Percentiles rank a stretch among this genome's conserved stretches.
Evolutionary conservation across 768 basidiomycete genomes (phyloP).

Genomic region (Mycena vitilis): DNA sequence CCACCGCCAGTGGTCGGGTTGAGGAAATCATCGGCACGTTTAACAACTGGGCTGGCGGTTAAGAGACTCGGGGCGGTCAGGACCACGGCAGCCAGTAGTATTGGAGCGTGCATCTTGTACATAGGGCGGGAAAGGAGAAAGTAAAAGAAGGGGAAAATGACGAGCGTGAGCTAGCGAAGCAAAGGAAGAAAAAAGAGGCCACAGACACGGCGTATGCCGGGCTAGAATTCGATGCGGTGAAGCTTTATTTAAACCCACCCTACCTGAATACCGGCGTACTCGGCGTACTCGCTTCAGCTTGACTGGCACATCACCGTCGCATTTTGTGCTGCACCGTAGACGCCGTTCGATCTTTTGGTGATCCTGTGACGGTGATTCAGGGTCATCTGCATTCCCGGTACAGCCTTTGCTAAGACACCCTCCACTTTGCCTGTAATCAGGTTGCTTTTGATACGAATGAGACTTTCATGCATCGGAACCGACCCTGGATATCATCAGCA

Average conservation of each 20-base stretch:
- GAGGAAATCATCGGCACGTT: slow-evolving; percentile 16
- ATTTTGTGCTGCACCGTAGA: no score
- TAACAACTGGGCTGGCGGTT: slow-evolving; percentile 4
- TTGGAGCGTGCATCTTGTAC: not conserved
- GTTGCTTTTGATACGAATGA: no score
- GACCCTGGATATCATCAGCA: no score
- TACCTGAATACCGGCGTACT: not conserved
- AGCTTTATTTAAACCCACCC: not conserved
- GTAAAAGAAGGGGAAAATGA: not conserved
- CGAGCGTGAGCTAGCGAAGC: not conserved
- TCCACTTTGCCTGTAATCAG: no score
- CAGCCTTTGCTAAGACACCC: no score
- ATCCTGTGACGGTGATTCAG: no score
- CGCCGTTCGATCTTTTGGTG: no score
- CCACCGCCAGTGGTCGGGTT: slow-evolving; percentile 17
- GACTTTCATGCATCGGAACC: no score
- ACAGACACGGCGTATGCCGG: slow-evolving; percentile 9
- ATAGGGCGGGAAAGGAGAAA: not conserved
- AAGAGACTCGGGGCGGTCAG: not conserved
- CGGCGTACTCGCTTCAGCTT: not conserved
- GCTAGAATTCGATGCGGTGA: not conserved
- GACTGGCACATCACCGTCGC: no score
- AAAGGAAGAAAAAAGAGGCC: no score
- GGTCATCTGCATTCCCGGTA: no score
- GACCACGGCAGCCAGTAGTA: not conserved